A percentile compares a stretch with the other conserved stretches of the same genome.
These are phyloP conservation scores for Osmanthus fragrans DNA, from an alignment of 257 asterid species.

Conservation along the genomic window DNA sequence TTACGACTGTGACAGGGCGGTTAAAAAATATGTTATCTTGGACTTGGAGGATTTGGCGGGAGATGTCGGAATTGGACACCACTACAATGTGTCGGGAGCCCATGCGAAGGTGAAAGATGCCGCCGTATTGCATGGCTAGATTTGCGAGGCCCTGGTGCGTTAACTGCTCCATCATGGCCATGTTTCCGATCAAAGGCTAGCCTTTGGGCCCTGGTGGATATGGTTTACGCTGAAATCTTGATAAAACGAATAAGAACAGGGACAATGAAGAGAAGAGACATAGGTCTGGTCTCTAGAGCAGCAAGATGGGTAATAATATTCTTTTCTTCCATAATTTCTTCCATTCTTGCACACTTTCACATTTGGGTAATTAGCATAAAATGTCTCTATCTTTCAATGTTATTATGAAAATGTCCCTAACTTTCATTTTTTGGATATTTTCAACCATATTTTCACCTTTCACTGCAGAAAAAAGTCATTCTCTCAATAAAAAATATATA, in stretches of 20 bases:
- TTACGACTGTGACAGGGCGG: slow-evolving; percentile 76
- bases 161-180: slow-evolving; percentile 62
- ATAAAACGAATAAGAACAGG: slow-evolving; percentile 29
- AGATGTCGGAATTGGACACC: slow-evolving; percentile 68
- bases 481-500: no score
- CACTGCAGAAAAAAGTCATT: no score
- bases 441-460: no score
- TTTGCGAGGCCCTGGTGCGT: slow-evolving; percentile 76
- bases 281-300: slow-evolving; percentile 28
- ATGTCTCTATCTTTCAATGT: no score
- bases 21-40: slow-evolving; percentile 86
- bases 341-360: no score
- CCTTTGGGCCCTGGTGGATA: slow-evolving; percentile 78
- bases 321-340: slow-evolving; percentile 5
- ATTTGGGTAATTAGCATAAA: no score
- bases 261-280: slow-evolving; percentile 27
- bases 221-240: slow-evolving; percentile 41
- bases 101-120: slow-evolving; percentile 50
- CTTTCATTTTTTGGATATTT: no score
- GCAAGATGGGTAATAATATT: slow-evolving; percentile 16
- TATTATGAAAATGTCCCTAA: no score
- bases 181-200: slow-evolving; percentile 58
- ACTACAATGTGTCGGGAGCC: slow-evolving; percentile 68
- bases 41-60: slow-evolving; percentile 73
- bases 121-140: slow-evolving; percentile 69